phyloP scores from a whole-genome alignment of 2,329 filamentous ascomycete genomes.

The Clonostachys rosea region DNA sequence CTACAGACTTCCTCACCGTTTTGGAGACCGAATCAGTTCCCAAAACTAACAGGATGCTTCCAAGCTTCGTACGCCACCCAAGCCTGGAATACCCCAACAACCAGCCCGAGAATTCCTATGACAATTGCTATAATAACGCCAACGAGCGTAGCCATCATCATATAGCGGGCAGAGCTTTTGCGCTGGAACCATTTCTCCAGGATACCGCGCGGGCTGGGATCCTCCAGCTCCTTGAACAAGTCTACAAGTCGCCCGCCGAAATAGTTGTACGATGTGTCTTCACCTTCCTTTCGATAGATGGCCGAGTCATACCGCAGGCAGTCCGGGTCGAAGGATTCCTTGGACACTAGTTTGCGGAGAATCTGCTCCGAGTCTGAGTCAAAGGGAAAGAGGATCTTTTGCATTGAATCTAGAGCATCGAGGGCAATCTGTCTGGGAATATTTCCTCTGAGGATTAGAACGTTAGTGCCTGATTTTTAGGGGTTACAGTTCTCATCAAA shows the following conservation, averaged over 20 bases:
- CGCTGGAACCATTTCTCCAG: slow-evolving; percentile 9
- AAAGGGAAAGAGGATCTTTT: slow-evolving; percentile 8
- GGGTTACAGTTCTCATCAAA: neutral
- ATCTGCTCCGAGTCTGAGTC: slow-evolving; percentile 6
- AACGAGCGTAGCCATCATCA: slow-evolving; percentile 14
- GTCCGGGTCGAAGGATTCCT: slow-evolving; percentile 6
- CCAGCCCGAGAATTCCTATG: slow-evolving; percentile 7
- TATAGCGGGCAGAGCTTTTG: slow-evolving; percentile 10
- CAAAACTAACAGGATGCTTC: slow-evolving; percentile 8
- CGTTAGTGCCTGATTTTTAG: neutral
- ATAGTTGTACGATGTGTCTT: slow-evolving; percentile 6
- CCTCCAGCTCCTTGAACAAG: slow-evolving; percentile 9
- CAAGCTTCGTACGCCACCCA: slow-evolving; percentile 13
- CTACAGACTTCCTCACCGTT: too few relatives aligned
- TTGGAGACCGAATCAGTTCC: too few relatives aligned
- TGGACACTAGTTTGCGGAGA: slow-evolving; percentile 3
- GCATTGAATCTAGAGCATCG: slow-evolving; percentile 6
- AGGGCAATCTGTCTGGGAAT: slow-evolving; percentile 7
- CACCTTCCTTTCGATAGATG: slow-evolving; percentile 1
- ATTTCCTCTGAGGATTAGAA: slow-evolving; percentile 2
- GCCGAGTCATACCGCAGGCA: slow-evolving; percentile 3
- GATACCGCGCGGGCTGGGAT: slow-evolving; percentile 8
- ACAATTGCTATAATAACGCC: slow-evolving; percentile 10
- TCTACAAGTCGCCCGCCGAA: slow-evolving; percentile 5
- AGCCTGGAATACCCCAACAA: slow-evolving; percentile 9